phyloP scores from a whole-genome alignment of 805 yeast genomes.

The Ogataea philodendri region DNA sequence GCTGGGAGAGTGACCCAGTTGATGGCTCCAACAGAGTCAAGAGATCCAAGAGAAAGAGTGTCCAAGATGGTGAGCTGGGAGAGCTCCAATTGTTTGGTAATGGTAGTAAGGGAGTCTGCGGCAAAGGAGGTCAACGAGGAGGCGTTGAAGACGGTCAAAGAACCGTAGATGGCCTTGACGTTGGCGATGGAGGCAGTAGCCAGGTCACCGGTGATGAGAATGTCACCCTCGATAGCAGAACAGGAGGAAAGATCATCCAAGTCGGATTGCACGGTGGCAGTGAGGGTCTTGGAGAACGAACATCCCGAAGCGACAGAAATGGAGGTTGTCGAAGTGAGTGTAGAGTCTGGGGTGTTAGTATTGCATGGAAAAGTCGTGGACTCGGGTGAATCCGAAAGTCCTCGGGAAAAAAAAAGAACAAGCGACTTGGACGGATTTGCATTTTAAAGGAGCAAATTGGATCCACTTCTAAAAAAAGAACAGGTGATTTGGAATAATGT shows the following conservation, averaged over 20 bases:
- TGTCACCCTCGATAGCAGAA: slow-evolving; percentile 75
- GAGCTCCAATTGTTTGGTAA: slow-evolving; percentile 69
- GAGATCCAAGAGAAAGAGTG: slow-evolving; percentile 70
- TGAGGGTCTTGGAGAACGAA: slow-evolving; percentile 56
- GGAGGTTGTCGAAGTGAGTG: slow-evolving; percentile 51
- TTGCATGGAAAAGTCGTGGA: too few species aligned
- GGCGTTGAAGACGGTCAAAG: slow-evolving; percentile 64
- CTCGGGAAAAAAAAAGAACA: slow-evolving; percentile 2
- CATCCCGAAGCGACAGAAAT: slow-evolving; percentile 56
- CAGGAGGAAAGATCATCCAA: slow-evolving; percentile 74
- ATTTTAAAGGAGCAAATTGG: slow-evolving; percentile 1
- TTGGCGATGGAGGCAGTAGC: slow-evolving; percentile 69
- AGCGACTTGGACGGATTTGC: too few species aligned
- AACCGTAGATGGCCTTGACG: slow-evolving; percentile 76
- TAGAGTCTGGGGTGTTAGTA: slow-evolving; percentile 39
- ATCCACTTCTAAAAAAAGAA: slow-evolving; percentile 9
- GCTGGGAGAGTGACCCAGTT: slow-evolving; percentile 85
- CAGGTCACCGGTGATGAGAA: slow-evolving; percentile 64
- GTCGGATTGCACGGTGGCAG: slow-evolving; percentile 79
- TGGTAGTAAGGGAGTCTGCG: slow-evolving; percentile 76
- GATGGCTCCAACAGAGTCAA: slow-evolving; percentile 79
- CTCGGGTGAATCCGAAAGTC: too few species aligned
- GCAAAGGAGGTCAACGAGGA: slow-evolving; percentile 58
- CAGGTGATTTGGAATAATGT: not conserved
- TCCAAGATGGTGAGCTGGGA: slow-evolving; percentile 62